Conservation (phyloP, 257 asterid genomes). For the Ilex asprella region DNA sequence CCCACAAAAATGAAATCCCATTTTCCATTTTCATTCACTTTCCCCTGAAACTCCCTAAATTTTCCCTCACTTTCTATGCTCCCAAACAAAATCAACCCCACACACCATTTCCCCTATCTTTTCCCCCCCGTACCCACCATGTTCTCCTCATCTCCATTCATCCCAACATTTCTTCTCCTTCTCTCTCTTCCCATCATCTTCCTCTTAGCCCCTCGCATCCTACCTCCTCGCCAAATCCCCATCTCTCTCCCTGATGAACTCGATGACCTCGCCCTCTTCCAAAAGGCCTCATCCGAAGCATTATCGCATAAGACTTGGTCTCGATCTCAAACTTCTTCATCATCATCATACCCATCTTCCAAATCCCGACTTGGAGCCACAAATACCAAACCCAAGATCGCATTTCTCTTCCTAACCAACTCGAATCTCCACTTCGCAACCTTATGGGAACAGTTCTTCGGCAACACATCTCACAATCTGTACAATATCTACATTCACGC, state of each 20-base stretch:
- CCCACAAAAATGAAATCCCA: no score
- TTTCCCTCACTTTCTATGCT: background rate
- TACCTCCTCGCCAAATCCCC: constrained; percentile 60
- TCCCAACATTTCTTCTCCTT: constrained; percentile 54
- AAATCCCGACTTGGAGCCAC: constrained; percentile 59
- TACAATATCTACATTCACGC: constrained; percentile 83
- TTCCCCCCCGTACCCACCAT: background rate
- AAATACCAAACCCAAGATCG: constrained; percentile 74
- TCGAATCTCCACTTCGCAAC: constrained; percentile 65
- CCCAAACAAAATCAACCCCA: background rate
- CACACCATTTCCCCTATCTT: no score
- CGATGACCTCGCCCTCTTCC: constrained; percentile 84
- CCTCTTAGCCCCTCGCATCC: constrained; percentile 53
- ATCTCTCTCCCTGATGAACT: constrained; percentile 79
- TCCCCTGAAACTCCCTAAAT: background rate
- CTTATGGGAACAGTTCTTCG: constrained; percentile 67
- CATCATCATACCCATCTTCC: constrained; percentile 46
- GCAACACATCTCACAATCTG: constrained; percentile 40
- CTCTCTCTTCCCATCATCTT: constrained; percentile 49
- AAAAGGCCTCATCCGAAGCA: constrained; percentile 54
- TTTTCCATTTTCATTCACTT: background rate
- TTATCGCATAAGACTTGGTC: background rate
- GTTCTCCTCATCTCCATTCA: constrained; percentile 35
- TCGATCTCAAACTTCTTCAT: constrained; percentile 3
- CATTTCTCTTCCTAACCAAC: constrained; percentile 77